Evolutionary conservation across 1,284 basidiomycete species (phyloP).

Genomic region (Cryptococcus sp.): DNA sequence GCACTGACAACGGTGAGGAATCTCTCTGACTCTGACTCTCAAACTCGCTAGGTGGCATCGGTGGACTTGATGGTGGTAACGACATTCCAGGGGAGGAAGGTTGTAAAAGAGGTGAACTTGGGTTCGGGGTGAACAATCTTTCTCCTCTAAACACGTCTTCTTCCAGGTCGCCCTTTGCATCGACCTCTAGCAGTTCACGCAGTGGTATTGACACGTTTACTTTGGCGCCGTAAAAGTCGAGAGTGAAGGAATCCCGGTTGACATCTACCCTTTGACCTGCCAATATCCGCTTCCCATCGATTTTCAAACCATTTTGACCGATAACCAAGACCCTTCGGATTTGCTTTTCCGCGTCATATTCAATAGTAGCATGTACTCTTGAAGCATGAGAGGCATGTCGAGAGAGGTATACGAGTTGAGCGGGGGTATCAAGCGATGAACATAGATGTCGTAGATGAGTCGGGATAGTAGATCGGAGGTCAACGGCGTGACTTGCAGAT

Average conservation of each 20-base stretch:
- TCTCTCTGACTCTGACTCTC: conserved; percentile 7
- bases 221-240: conserved; percentile 41
- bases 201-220: conserved; percentile 17
- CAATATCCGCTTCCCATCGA: conserved; percentile 17
- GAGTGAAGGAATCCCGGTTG: conserved; percentile 7
- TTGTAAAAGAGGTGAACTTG: background rate
- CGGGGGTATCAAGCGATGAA: conserved; percentile 3
- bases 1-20: conserved; percentile 4
- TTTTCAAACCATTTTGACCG: conserved; percentile 45
- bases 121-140: conserved; percentile 10
- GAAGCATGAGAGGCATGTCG: conserved; percentile 39
- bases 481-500: background rate
- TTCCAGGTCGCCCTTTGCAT: conserved; percentile 3
- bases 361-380: conserved; percentile 36
- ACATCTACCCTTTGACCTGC: conserved; percentile 23
- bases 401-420: conserved; percentile 30
- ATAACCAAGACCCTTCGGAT: conserved; percentile 33
- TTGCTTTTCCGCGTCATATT: conserved; percentile 15
- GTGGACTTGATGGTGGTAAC: conserved; percentile 17
- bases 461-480: conserved; percentile 10
- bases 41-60: conserved; percentile 7
- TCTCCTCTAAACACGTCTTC: conserved; percentile 1
- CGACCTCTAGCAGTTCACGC: conserved; percentile 1
- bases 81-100: conserved; percentile 1
- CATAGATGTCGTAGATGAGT: conserved; percentile 9